Percentiles rank a stretch among this genome's conserved stretches.
Conservation (phyloP, 2,329 filamentous ascomycete genomes). For the Ophiosphaerella herpotricha region DNA sequence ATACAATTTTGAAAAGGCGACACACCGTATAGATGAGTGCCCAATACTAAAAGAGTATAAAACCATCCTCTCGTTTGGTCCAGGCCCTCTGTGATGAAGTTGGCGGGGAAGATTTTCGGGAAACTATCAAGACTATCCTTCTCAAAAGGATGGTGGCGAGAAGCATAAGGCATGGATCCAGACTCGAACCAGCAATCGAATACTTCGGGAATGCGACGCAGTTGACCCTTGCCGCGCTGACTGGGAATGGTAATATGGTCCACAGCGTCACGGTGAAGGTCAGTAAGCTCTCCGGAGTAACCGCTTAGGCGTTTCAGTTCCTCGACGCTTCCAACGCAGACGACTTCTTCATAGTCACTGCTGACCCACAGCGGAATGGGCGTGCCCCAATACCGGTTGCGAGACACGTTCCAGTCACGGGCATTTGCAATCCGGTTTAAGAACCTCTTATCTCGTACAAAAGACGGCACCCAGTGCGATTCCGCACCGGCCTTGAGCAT, state of each 20-base stretch:
- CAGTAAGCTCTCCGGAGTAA: conserved; percentile 77
- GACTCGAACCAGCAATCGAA: conserved; percentile 99
- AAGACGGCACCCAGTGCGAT: conserved; percentile 88
- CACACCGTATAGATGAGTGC: conserved; percentile 82
- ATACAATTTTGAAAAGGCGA: conserved; percentile 94
- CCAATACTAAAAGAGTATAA: conserved; percentile 87
- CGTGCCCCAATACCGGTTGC: conserved; percentile 95
- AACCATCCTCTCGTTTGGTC: conserved; percentile 98
- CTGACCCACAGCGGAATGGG: conserved; percentile 91
- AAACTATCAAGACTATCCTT: conserved; percentile 72
- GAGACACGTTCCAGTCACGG: conserved; percentile 91
- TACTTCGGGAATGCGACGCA: conserved; percentile 82
- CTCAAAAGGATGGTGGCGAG: conserved; percentile 89
- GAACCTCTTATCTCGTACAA: conserved; percentile 91
- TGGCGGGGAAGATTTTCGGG: conserved; percentile 79
- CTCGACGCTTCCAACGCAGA: conserved; percentile 82
- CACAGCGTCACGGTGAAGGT: conserved; percentile 90
- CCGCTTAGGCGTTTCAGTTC: conserved; percentile 86
- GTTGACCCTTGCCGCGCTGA: conserved; percentile 80
- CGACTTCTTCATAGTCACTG: conserved; percentile 82
- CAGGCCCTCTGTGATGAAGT: conserved; percentile 91
- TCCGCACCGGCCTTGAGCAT: conserved; percentile 90
- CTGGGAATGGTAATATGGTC: conserved; percentile 94
- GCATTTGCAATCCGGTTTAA: conserved; percentile 89
- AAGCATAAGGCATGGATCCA: conserved; percentile 92